Evolutionary conservation across 129 eudicot species (phyloP), one percentile per base, ranked within the genome.

Genomic region (Saussurea involucrata): DNA sequence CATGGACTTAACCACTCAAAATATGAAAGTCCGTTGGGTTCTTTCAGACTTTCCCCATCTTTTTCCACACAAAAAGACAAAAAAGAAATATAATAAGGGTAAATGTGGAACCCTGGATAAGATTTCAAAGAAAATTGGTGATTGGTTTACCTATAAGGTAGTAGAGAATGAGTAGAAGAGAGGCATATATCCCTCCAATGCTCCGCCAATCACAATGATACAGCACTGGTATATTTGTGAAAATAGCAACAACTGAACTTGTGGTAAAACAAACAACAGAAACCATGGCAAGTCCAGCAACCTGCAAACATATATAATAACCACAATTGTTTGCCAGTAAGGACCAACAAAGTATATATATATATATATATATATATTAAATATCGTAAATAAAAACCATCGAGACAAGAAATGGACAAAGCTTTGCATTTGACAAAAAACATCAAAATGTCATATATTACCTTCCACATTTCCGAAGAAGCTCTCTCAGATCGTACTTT

Each of bases 391-490:
- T 29, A 66, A 66, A 29, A 66, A 13, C 32, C 21, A 15, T 25
- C 70, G 10, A 66, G 27, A 17, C 21, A 17, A 37, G 61, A 63
- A 64, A 63, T 2, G 20, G 66, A 63, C 78, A 74, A 74, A 34
- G 13, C 58, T 33, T 61, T 36, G 61, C 60, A 63, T 22, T 74
- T 61, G 36, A 61, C 6, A 36, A 72, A 53, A 36, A 55, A 49
- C 66, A 42, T 42, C 13, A 76, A 40, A 66, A 76, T 42, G 61
- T 27, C n/a, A n/a, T n/a, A 4, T 17, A 49, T 24, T 87, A 94
- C 98, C 98, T 94, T 94, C 97, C 93, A 75, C 89, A 82, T 91
- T 85, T 94, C 98, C 18, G 92, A 88, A 73, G 93, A 84, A 70
- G 96, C 89, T 77, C 92, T 85, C 75, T 94, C 98, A 11, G 97